Evolutionary conservation across 192 early-diverging fungal genomes (phyloP).

Genomic region (Umbelopsis vinacea): DNA sequence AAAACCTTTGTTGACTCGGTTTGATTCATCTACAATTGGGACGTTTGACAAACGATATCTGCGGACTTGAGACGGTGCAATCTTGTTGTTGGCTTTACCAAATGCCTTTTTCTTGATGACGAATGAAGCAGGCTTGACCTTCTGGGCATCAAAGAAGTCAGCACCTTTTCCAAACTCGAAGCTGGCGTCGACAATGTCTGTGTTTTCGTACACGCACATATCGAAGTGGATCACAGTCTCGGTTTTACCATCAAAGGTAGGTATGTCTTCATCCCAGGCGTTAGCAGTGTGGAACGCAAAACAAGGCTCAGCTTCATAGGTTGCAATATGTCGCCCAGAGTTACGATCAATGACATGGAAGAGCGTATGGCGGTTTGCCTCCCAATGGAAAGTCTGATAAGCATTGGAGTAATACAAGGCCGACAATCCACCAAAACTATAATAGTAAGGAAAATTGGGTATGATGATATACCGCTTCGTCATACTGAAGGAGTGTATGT

Average conservation of each 20-base stretch:
- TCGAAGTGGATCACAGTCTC: conserved; percentile 40
- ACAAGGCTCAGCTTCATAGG: conserved; percentile 46
- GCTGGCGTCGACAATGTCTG: conserved; percentile 43
- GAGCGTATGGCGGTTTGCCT: conserved; percentile 39
- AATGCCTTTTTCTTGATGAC: conserved; percentile 32
- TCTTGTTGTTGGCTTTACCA: conserved; percentile 25
- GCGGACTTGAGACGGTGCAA: conserved; percentile 36
- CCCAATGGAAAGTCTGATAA: conserved; percentile 54
- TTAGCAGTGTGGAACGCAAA: conserved; percentile 55
- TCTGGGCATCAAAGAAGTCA: conserved; percentile 17
- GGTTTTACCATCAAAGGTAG: conserved; percentile 26
- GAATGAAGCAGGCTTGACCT: conserved; percentile 29
- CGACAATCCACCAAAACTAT: conserved; percentile 41
- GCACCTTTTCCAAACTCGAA: conserved; percentile 34
- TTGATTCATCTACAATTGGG: conserved; percentile 13
- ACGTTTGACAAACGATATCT: conserved; percentile 37
- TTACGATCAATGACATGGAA: conserved; percentile 52
- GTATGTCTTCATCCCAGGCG: conserved; percentile 47
- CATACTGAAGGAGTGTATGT: conserved; percentile 54
- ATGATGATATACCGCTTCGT: conserved; percentile 52
- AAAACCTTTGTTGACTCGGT: not conserved
- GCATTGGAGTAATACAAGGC: conserved; percentile 45
- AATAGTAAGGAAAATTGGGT: conserved; percentile 52
- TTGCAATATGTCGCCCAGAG: conserved; percentile 45
- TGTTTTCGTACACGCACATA: conserved; percentile 40